These are phyloP conservation scores for Plantago coronopus DNA, from an alignment of 305 asterid species.

Conservation along the genomic window DNA sequence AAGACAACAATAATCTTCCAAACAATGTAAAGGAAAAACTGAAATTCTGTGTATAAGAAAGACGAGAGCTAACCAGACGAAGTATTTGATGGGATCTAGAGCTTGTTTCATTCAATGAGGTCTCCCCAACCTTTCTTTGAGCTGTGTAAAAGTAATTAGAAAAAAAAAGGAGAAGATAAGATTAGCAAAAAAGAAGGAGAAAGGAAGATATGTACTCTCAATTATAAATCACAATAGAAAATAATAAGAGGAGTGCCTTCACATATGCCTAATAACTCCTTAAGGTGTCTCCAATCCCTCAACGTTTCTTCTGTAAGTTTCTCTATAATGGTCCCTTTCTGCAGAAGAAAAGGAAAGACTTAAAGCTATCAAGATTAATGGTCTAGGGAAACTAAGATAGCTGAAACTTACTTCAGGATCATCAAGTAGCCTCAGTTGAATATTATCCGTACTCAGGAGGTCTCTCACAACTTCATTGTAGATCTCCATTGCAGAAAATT, in stretches of 20 bases:
- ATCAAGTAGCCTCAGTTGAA: slow-evolving; percentile 83
- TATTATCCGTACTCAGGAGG: slow-evolving; percentile 72
- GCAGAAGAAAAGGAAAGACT: slow-evolving; percentile 25
- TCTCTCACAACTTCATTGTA: slow-evolving; percentile 95
- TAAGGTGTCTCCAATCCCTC: slow-evolving; percentile 87
- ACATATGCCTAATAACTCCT: slow-evolving; percentile 74
- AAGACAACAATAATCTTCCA: slow-evolving; percentile 7
- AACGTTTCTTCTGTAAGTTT: slow-evolving; percentile 88
- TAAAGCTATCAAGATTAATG: slow-evolving; percentile 14
- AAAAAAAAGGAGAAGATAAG: slow-evolving; percentile 14
- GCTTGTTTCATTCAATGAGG: slow-evolving; percentile 84
- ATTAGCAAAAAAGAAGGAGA: slow-evolving; percentile 9
- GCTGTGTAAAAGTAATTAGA: slow-evolving; percentile 50
- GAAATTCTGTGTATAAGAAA: slow-evolving; percentile 10
- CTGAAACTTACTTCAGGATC: slow-evolving; percentile 84
- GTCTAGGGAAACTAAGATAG: slow-evolving; percentile 13
- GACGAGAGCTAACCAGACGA: slow-evolving; percentile 59
- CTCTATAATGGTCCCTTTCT: slow-evolving; percentile 87
- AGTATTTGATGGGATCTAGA: slow-evolving; percentile 99
- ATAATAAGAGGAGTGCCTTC: slow-evolving; percentile 46
- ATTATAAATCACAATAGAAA: slow-evolving; percentile 1
- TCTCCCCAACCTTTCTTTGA: slow-evolving; percentile 88
- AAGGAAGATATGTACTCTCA: slow-evolving; percentile 18
- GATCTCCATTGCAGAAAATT: slow-evolving; percentile 92
- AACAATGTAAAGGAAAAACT: slow-evolving; percentile 12